A percentile compares a stretch with the other conserved stretches of the same genome.
Conservation (phyloP, 805 yeast genomes). For the Candida tammaniensis region DNA sequence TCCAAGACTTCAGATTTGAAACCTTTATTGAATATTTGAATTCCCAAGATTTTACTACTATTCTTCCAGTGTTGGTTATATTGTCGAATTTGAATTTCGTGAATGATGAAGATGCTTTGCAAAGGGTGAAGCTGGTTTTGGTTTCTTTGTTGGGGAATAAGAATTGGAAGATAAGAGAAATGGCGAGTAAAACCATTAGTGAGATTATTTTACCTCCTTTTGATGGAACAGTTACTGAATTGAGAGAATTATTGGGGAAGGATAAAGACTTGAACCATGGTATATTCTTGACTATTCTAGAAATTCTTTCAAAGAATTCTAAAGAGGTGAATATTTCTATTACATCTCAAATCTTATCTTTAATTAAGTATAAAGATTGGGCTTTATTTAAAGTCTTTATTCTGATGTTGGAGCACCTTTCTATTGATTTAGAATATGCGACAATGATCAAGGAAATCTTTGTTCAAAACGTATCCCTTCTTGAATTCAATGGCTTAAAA, state of each 20-base stretch:
- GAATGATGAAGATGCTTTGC: slow-evolving; percentile 46
- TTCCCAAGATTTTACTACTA: slow-evolving; percentile 49
- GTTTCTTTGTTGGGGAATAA: slow-evolving; percentile 46
- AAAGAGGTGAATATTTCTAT: neutral
- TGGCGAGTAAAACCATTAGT: slow-evolving; percentile 73
- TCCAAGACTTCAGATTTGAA: slow-evolving; percentile 57
- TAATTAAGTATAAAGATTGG: slow-evolving; percentile 19
- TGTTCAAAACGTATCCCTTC: too few relatives aligned
- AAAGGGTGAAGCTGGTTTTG: slow-evolving; percentile 51
- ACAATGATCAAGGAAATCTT: too few relatives aligned
- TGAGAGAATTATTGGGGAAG: slow-evolving; percentile 37
- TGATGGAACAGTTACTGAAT: slow-evolving; percentile 57
- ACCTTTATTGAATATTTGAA: slow-evolving; percentile 39
- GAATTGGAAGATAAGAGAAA: slow-evolving; percentile 84
- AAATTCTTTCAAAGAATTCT: slow-evolving; percentile 13
- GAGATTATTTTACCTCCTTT: slow-evolving; percentile 14
- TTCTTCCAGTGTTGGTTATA: slow-evolving; percentile 75
- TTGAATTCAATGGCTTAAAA: slow-evolving; percentile 12
- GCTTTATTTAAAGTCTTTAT: slow-evolving; percentile 34
- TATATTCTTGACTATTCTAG: slow-evolving; percentile 40
- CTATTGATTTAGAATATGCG: too few relatives aligned
- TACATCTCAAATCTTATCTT: neutral
- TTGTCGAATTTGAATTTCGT: slow-evolving; percentile 65
- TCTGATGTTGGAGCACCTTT: slow-evolving; percentile 5
- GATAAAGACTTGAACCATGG: slow-evolving; percentile 49